Evolutionary conservation across 202 grass and related monocot species (phyloP).

Genomic region (Carex arenaria): DNA sequence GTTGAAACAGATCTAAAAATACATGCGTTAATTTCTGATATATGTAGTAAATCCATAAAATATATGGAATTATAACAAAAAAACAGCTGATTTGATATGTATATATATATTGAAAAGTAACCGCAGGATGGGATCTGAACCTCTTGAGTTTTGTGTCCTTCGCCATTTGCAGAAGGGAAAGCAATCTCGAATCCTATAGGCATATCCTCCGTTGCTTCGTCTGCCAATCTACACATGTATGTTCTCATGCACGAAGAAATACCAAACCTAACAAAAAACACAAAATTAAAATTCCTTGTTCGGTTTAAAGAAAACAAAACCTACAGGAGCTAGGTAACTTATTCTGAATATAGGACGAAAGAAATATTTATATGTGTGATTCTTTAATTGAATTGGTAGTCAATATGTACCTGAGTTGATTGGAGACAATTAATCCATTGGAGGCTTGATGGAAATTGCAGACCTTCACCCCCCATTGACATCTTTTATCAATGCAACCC

Average conservation of each 20-base stretch:
- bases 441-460: slow-evolving; percentile 54
- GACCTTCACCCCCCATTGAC: slow-evolving; percentile 25
- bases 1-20: too few species aligned
- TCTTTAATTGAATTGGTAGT: neutral
- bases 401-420: slow-evolving; percentile 69
- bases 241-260: slow-evolving; percentile 63
- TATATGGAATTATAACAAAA: too few species aligned
- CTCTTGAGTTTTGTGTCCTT: slow-evolving; percentile 67
- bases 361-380: neutral
- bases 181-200: slow-evolving; percentile 89
- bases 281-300: neutral
- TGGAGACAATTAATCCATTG: slow-evolving; percentile 57
- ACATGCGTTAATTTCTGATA: too few species aligned
- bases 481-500: slow-evolving; percentile 62
- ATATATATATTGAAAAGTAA: too few species aligned
- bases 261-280: slow-evolving; percentile 29
- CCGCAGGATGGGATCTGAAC: slow-evolving; percentile 17
- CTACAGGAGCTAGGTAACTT: neutral
- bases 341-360: neutral
- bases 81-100: too few species aligned
- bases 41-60: too few species aligned
- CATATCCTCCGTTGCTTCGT: slow-evolving; percentile 61
- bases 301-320: neutral
- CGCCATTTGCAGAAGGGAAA: slow-evolving; percentile 69
- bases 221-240: slow-evolving; percentile 64